A percentile compares a stretch with the other conserved stretches of the same genome.
These are phyloP conservation scores for Berkeleyomyces rouxiae DNA, from an alignment of 2,329 filamentous ascomycete genomes.

Conservation along the genomic window DNA sequence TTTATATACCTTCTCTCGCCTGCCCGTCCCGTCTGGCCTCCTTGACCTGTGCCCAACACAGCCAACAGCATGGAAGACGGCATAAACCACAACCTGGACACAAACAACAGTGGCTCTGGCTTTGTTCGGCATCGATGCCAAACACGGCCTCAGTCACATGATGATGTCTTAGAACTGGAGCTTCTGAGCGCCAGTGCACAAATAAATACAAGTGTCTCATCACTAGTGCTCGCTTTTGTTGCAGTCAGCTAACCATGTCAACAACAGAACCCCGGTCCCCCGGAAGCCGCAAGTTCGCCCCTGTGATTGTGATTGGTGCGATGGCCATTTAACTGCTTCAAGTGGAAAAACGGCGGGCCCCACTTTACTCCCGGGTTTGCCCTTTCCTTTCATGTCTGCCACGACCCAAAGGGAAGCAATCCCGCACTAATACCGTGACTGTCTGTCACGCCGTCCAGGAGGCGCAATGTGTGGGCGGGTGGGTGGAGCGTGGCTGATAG, in stretches of 20 bases:
- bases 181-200: not conserved
- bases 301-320: constrained; percentile 4
- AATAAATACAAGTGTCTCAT: not conserved
- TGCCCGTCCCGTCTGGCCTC: too few relatives aligned
- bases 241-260: not conserved
- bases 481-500: not conserved
- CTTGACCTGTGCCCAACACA: not conserved
- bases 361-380: not conserved
- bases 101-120: not conserved
- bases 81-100: not conserved
- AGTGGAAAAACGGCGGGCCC: not conserved
- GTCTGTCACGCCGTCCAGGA: not conserved
- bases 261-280: not conserved
- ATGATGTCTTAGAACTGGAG: not conserved
- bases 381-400: not conserved
- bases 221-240: not conserved
- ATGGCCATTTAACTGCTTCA: constrained; percentile 6
- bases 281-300: not conserved
- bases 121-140: not conserved
- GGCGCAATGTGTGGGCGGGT: not conserved
- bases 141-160: not conserved
- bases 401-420: not conserved
- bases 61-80: not conserved
- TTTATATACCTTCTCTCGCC: not conserved
- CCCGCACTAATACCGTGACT: not conserved